Evolutionary conservation across 2,329 filamentous ascomycete species (phyloP), one percentile per base, ranked within the genome.

Genomic region (Pseudogymnoascus sp.): DNA sequence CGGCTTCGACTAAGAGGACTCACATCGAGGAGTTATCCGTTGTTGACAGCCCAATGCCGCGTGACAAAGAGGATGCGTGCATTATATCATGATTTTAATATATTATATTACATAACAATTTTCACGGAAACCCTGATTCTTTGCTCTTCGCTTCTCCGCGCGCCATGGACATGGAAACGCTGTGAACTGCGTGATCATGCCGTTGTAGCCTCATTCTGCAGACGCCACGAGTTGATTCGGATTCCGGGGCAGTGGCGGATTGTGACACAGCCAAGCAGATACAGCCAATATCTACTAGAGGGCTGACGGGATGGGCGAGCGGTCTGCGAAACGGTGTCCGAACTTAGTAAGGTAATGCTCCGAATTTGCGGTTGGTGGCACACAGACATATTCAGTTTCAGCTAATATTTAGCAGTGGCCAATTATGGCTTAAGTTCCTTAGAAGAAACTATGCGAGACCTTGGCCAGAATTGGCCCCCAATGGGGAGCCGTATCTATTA

Each of bases 241-340:
- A 56, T 33, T 10, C 50, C 50, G 50, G 50, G 6, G 11, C 10
- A 56, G 26, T 56, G 29, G 50, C 29, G 29, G 29, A 8, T 21
- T 56, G 29, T 33, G 10, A 19, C n/a, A 56, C 50, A 19, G 10
- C 50, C 29, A 56, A 56, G 16, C 26, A 56, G 16, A 33, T 33
- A 10, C 29, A 33, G 7, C 50, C 16, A 56, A 56, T 56, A 56
- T 33, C 29, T 14, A 33, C n/a, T 26, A 33, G 29, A 33, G 50
- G n/a, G 14, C 29, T 14, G n/a, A 21, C 10, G n/a, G 16, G 16
- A 13, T 8, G 16, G 29, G 50, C n/a, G 50, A 56, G 29, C 50
- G 29, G 29, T 56, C 13, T 56, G 50, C 29, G 29, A 56, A 56
- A 35, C 50, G 50, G 50, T 56, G 50, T 56, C 50, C 50, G 50